Percentiles rank a stretch among this genome's conserved stretches.
Conservation (phyloP, 2,329 filamentous ascomycete species). For the Zasmidium angulare region DNA sequence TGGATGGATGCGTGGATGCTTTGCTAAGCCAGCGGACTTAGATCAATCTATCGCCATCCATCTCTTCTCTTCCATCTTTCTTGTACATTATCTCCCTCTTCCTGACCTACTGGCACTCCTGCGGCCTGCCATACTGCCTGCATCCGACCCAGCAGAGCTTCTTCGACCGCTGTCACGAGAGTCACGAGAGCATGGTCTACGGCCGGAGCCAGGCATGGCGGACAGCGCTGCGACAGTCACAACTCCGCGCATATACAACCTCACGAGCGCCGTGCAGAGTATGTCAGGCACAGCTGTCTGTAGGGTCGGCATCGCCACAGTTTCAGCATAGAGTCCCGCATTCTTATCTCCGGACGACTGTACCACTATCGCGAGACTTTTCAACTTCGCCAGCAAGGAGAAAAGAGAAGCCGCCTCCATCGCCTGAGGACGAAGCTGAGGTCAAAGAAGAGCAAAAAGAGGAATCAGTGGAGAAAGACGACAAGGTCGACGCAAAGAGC, state of each 20-base stretch:
- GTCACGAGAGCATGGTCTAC: conserved; percentile 58
- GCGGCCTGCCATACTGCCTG: neutral
- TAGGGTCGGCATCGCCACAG: conserved; percentile 15
- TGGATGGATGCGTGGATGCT: neutral
- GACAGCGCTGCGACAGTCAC: conserved; percentile 47
- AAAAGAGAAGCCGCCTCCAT: conserved; percentile 56
- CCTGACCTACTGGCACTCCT: neutral
- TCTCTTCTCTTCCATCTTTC: neutral
- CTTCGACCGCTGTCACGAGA: neutral
- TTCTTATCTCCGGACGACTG: conserved; percentile 22
- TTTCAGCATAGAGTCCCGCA: conserved; percentile 21
- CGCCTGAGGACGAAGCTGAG: conserved; percentile 47
- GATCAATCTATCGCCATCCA: neutral
- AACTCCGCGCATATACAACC: conserved; percentile 30
- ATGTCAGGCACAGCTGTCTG: conserved; percentile 26
- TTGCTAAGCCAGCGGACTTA: neutral
- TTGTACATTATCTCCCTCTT: neutral
- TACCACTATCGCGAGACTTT: conserved; percentile 35
- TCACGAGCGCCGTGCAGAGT: conserved; percentile 27
- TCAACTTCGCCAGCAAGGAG: conserved; percentile 47
- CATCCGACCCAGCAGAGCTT: neutral
- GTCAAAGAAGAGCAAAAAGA: conserved; percentile 40
- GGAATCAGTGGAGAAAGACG: conserved; percentile 39
- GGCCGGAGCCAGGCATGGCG: conserved; percentile 66
- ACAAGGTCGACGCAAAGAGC: conserved; percentile 46